Base-by-base conservation (phyloP, 1,284 basidiomycete genomes). In the Ganoderma resinaceum region DNA sequence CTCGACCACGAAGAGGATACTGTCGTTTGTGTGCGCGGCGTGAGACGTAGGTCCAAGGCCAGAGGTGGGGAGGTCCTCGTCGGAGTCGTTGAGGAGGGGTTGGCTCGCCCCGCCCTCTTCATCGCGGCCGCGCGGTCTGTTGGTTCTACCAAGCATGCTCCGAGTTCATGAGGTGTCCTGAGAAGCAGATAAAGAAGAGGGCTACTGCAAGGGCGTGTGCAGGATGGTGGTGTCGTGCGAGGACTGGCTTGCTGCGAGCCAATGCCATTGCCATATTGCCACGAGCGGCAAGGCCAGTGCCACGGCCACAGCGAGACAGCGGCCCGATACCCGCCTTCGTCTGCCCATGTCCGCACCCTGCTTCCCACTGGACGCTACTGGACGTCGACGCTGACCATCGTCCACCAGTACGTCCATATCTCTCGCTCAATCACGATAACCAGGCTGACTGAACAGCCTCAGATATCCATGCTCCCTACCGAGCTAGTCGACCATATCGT, bases 21-120 rank as follows among this genome's bases (percentile, higher is more conserved):
- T 64, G 38, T 74, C 71, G 38, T 72, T 62, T 8, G 64, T 18
- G 33, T 33, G 62, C 57, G 67, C 73, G 12, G 29, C 52, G 11
- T 55, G 52, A 33, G 62, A 57, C 11, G 49, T 18, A 29, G 62
- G 37, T 26, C 37, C 58, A 23, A 23, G n/a, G 58, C 23, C 35
- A 38, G 58, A 60, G n/a, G 12, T 40, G 42, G 71, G 70, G 46
- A 81, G 73, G 72, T 84, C 79, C 58, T 84, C 84, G 31, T 77
- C 78, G 14, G 81, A 82, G 71, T 73, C 77, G 58, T 80, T 78
- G 42, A 92, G 85, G 37, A 92, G 80, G 4, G 90, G 90, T 72
- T 88, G 83, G 46, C 80, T 80, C 63, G 81, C 84, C 70, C 87
- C 87, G 26, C 79, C 80, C 55, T 86, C 81, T 11, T 68, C 72